These are phyloP conservation scores for Sugiyamaella novakii DNA, from an alignment of 1,139 yeast genomes.

Conservation along the genomic window DNA sequence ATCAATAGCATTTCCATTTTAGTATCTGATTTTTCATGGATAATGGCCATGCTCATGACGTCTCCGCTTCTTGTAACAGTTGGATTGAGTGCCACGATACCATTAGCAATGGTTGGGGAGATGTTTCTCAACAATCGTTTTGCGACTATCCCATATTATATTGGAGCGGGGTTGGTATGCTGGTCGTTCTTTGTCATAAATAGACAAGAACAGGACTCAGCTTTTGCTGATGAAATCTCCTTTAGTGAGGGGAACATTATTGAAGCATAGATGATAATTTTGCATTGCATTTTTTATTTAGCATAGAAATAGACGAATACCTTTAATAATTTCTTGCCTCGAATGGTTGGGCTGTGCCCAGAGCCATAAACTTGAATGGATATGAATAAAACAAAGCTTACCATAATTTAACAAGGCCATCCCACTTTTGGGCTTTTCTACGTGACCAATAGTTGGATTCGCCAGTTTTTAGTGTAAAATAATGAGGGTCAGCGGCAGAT, in stretches of 20 bases:
- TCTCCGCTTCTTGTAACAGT: constrained; percentile 95
- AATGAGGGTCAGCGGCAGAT: constrained; percentile 42
- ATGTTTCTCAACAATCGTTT: constrained; percentile 66
- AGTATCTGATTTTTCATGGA: constrained; percentile 92
- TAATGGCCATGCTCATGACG: constrained; percentile 87
- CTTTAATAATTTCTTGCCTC: constrained; percentile 1
- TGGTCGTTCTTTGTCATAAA: constrained; percentile 83
- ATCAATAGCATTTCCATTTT: constrained; percentile 77
- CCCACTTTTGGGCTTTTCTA: constrained; percentile 44
- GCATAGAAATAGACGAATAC: constrained; percentile 3
- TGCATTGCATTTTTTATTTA: constrained; percentile 2
- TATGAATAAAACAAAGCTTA: no score
- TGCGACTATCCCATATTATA: constrained; percentile 61
- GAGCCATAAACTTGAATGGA: no score
- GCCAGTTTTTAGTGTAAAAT: constrained; percentile 66
- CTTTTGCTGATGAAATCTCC: constrained; percentile 30
- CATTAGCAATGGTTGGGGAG: constrained; percentile 92
- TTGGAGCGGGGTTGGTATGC: constrained; percentile 81
- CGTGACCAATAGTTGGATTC: constrained; percentile 78
- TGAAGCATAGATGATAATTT: constrained; percentile 15
- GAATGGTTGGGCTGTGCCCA: constrained; percentile 8
- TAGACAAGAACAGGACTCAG: constrained; percentile 64
- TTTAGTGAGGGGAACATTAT: constrained; percentile 17
- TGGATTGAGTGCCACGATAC: constrained; percentile 89
- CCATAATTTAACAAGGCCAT: constrained; percentile 37